A percentile compares a stretch with the other conserved stretches of the same genome.
phyloP scores from a whole-genome alignment of 305 asterid genomes.

The Plantago coronopus region DNA sequence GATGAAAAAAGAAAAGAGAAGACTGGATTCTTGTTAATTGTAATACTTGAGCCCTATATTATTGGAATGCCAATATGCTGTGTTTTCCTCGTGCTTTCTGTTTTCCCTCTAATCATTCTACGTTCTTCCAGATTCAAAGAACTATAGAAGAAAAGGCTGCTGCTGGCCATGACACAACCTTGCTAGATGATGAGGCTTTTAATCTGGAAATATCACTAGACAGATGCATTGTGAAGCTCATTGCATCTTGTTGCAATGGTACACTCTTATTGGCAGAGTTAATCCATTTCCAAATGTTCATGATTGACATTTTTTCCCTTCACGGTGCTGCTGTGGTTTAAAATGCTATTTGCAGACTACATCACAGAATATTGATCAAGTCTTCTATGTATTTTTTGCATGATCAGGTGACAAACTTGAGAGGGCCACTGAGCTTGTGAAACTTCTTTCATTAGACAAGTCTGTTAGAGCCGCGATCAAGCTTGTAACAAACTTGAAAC shows the following conservation, averaged over 20 bases:
- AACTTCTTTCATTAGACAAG: constrained; percentile 80
- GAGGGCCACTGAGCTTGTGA: constrained; percentile 90
- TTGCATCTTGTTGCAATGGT: constrained; percentile 91
- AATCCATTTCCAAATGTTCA: neutral
- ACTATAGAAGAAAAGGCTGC: constrained; percentile 63
- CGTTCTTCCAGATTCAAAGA: constrained; percentile 55
- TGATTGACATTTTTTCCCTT: neutral
- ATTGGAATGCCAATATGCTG: neutral
- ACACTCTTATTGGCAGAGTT: constrained; percentile 17
- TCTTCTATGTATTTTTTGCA: neutral
- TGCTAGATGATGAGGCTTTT: constrained; percentile 88
- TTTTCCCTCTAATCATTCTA: neutral
- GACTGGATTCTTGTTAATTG: neutral
- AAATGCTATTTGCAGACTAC: neutral
- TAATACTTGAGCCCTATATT: neutral
- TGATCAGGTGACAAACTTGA: constrained; percentile 82
- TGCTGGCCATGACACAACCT: constrained; percentile 52
- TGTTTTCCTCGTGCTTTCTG: neutral
- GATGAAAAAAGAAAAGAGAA: too few relatives aligned
- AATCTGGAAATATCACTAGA: constrained; percentile 71
- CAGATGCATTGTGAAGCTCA: constrained; percentile 92
- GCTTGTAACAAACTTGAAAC: constrained; percentile 90
- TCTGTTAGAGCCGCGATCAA: constrained; percentile 89
- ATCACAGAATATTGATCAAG: neutral
- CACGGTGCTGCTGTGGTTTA: too few relatives aligned